Base-by-base conservation (phyloP, 2,329 filamentous ascomycete genomes). In the Claviceps maximensis region DNA sequence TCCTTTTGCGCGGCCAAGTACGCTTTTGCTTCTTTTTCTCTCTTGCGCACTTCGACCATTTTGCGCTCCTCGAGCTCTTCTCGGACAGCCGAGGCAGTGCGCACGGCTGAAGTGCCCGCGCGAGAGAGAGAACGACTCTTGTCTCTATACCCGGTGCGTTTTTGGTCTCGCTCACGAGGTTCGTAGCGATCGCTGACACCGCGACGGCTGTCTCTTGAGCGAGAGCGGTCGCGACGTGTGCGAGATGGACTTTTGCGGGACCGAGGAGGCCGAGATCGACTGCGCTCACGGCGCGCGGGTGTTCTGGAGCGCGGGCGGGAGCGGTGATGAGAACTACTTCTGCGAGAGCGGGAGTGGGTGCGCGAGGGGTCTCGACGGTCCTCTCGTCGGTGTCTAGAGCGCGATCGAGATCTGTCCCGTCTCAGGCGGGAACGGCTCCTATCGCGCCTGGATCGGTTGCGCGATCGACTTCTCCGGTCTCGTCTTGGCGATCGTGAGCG, bases 1-100 rank as follows among this genome's bases (percentile, higher is more conserved):
- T 82, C 79, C 56, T 78, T 76, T 58, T 82, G 78, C 2, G 78
- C 79, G 7, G 79, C 79, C 40, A 83, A 68, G 58, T 83, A 84
- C 4, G 78, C 79, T 62, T 82, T 83, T 41, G 81, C 81, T 64
- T 83, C 80, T 57, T 75, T 75, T 62, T 83, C 79, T 50, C 80
- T 75, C 62, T 80, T 79, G 62, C 74, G 78, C 51, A 81, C 79
- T 59, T 82, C 79, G 54, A 77, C 76, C 57, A 77, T 74, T 62
- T 83, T 83, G 73, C 78, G 78, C 17, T 73, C 73, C 59, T 80
- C 77, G 27, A 73, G 67, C 42, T 72, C 73, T n/a, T 74, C 71
- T 49, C 74, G 74, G 53, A 71, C 64, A 17, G 64, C 66, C 1
- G 70, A 66, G 2, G 70, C 66, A 1, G 71, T 69, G 31, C 69